Conservation (phyloP, 2,329 filamentous ascomycete genomes). For the Aspergillus novoparasiticus region DNA sequence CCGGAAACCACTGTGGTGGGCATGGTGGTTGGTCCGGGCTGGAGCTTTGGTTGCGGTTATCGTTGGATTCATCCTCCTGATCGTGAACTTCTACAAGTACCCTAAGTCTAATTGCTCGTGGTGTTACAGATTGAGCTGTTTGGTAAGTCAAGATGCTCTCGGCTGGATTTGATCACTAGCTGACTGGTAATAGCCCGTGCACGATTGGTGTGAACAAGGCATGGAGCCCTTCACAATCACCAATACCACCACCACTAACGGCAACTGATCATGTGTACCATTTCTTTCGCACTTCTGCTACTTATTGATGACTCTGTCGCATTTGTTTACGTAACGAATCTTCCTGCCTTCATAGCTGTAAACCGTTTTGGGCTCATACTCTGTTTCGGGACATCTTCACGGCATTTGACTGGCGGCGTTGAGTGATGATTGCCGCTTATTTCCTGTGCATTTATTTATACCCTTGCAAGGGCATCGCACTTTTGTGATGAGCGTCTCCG, state of each 20-base stretch:
- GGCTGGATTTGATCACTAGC: background rate
- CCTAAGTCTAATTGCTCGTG: slow-evolving; percentile 72
- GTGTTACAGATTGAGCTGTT: slow-evolving; percentile 94
- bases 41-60: slow-evolving; percentile 78
- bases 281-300: background rate
- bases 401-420: slow-evolving; percentile 1
- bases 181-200: slow-evolving; percentile 40
- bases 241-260: slow-evolving; percentile 2
- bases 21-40: slow-evolving; percentile 87
- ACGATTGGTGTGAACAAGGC: slow-evolving; percentile 48
- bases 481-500: background rate
- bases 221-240: slow-evolving; percentile 16
- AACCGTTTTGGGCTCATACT: background rate
- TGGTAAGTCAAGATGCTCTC: slow-evolving; percentile 63
- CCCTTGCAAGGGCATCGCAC: background rate
- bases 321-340: slow-evolving; percentile 1
- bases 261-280: background rate
- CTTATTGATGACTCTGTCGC: background rate
- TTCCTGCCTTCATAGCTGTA: background rate
- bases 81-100: slow-evolving; percentile 89
- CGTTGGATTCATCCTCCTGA: slow-evolving; percentile 79
- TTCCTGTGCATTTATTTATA: background rate
- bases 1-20: slow-evolving; percentile 93
- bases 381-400: background rate
- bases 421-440: background rate